Evolutionary conservation across 1,139 yeast species (phyloP).

Genomic region (Taphrina communis): DNA sequence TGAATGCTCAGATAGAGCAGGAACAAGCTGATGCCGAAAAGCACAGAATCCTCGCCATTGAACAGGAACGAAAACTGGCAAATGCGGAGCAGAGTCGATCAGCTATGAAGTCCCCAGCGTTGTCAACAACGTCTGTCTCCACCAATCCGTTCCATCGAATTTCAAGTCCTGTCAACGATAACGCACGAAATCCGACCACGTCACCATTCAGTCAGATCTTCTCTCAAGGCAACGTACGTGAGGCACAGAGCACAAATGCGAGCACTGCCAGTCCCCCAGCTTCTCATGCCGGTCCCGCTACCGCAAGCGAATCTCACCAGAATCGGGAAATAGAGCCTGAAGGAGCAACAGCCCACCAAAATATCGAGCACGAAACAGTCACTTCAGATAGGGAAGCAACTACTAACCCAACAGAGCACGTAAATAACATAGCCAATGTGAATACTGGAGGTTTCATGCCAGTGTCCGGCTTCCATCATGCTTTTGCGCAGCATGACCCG

Average conservation of each 20-base stretch:
- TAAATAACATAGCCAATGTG: neutral
- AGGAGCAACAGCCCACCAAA: neutral
- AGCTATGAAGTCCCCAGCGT: slow-evolving; percentile 27
- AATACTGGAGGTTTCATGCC: neutral
- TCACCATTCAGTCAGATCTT: slow-evolving; percentile 26
- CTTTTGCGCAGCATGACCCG: slow-evolving; percentile 7
- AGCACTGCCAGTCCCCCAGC: neutral
- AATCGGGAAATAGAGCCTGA: neutral
- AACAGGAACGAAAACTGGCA: slow-evolving; percentile 25
- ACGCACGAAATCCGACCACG: neutral
- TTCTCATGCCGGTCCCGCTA: neutral
- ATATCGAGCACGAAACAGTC: neutral
- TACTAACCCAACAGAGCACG: neutral
- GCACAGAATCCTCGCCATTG: slow-evolving; percentile 48
- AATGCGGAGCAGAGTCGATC: slow-evolving; percentile 43
- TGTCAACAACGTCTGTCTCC: slow-evolving; percentile 13
- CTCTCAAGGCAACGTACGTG: neutral
- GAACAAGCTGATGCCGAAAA: slow-evolving; percentile 51
- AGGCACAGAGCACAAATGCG: neutral
- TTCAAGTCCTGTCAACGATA: slow-evolving; percentile 16
- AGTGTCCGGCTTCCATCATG: slow-evolving; percentile 26
- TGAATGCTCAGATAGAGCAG: slow-evolving; percentile 55
- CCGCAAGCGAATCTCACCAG: neutral
- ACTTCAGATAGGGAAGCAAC: neutral
- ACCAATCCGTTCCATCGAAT: slow-evolving; percentile 44